Base-by-base conservation (phyloP, 805 yeast species). In the Grigorovia humatica region DNA sequence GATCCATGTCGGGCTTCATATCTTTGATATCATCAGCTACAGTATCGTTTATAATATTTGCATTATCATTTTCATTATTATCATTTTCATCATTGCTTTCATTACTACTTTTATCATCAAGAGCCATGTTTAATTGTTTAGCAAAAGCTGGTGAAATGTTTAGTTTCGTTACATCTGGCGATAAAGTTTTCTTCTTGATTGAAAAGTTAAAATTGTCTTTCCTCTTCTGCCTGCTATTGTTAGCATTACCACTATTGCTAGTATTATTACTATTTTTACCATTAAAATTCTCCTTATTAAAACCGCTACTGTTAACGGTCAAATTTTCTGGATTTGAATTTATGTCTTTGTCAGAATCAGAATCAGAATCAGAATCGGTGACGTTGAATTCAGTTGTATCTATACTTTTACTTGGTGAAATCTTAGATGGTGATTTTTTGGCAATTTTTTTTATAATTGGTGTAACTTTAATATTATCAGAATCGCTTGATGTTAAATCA, bases 101-200 rank as follows among this genome's bases (percentile, higher is more conserved):
- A 13, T 8, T 38, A 15, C 8, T 38, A 44, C 12, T 13, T 15
- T 55, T 52, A 13, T 55, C 53, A 27, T 54, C 51, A 12, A 55
- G 46, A 0, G 62, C 60, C n/a, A 52, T 55, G 18, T 53, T 66
- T 48, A 73, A 58, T 41, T 68, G 68, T 27, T 72, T 60, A 1
- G 75, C 74, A 52, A 74, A 68, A 8, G 62, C 69, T 1, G 62
- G 49, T 18, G 70, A 65, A 9, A 68, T 65, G 15, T 64, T 70
- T 47, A 69, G 53, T 42, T 64, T 64, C 4, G 60, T 54, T 17
- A 69, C 52, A 54, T 66, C 69, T 9, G 73, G 70, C 1, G 70
- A 55, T 12, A 62, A 42, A 0, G 64, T 59, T 52, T 48, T 61
- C 52, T 17, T 38, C 19, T 59, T 58, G 46, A 55, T 51, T 9